phyloP scores from a whole-genome alignment of 2,329 filamentous ascomycete genomes.

The Monosporascus sp. region DNA sequence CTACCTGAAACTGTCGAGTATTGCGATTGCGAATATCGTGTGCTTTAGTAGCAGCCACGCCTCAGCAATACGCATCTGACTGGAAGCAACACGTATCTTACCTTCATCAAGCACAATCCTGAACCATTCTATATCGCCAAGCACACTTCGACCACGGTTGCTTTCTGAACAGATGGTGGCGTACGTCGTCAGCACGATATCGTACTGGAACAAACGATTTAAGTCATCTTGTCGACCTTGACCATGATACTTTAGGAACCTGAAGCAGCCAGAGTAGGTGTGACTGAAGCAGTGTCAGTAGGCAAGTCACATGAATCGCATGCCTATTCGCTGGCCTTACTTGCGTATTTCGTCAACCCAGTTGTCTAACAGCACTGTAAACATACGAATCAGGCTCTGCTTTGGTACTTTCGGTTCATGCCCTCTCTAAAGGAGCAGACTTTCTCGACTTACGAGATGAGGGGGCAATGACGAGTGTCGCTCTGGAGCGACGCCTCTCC shows the following conservation, averaged over 20 bases:
- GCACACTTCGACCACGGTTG: not conserved
- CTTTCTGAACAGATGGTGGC: constrained; percentile 5
- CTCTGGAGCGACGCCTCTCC: not conserved
- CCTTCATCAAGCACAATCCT: constrained; percentile 9
- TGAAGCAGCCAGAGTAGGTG: constrained; percentile 3
- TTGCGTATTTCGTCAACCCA: constrained; percentile 9
- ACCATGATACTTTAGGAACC: constrained; percentile 5
- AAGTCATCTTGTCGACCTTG: constrained; percentile 2
- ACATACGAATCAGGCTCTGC: too few species aligned
- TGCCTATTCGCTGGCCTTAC: not conserved
- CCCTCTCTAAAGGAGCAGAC: too few species aligned
- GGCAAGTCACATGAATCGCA: not conserved
- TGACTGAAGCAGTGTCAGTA: constrained; percentile 1
- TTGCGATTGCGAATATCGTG: not conserved
- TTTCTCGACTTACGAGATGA: constrained; percentile 4
- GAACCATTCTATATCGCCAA: constrained; percentile 7
- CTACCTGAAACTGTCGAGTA: not conserved
- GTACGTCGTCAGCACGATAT: constrained; percentile 8
- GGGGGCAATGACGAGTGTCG: constrained; percentile 6
- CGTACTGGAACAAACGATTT: not conserved
- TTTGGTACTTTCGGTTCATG: too few species aligned
- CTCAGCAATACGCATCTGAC: too few species aligned
- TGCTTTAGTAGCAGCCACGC: not conserved
- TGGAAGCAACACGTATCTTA: not conserved
- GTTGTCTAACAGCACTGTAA: constrained; percentile 6